A percentile compares a stretch with the other conserved stretches of the same genome.
phyloP scores from a whole-genome alignment of 495 filamentous ascomycete genomes.

The Collariella sp. region DNA sequence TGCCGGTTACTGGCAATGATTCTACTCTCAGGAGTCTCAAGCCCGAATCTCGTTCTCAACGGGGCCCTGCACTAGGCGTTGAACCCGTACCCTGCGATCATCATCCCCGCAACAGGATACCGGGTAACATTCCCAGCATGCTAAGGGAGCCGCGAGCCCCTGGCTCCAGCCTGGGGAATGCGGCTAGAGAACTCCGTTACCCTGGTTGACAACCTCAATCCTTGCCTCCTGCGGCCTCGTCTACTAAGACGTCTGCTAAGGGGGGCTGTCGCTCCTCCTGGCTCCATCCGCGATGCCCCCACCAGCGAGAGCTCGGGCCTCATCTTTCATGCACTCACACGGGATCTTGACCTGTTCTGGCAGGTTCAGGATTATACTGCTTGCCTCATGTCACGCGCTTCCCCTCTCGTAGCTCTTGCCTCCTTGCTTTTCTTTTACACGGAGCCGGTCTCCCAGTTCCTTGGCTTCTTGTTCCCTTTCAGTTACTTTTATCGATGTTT shows the following conservation, averaged over 20 bases:
- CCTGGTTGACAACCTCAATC: conserved; percentile 8
- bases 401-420: conserved; percentile 3
- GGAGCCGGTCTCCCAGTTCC: conserved; percentile 20
- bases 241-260: conserved; percentile 3
- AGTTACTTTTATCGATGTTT: conserved; percentile 15
- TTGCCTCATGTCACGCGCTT: conserved; percentile 27
- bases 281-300: conserved; percentile 17
- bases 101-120: conserved; percentile 9
- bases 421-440: conserved; percentile 17
- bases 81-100: neutral
- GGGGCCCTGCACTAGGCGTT: neutral
- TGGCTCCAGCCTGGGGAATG: conserved; percentile 15
- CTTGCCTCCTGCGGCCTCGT: conserved; percentile 11
- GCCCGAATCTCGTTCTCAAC: conserved; percentile 3
- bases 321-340: conserved; percentile 21
- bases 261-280: neutral
- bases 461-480: conserved; percentile 9
- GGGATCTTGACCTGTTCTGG: conserved; percentile 15
- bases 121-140: conserved; percentile 11
- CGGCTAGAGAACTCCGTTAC: conserved; percentile 13
- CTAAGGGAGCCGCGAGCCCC: conserved; percentile 16
- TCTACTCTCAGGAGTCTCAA: neutral
- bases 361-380: conserved; percentile 23
- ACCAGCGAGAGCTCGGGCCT: conserved; percentile 14
- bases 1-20: too few relatives aligned